phyloP scores from a whole-genome alignment of 768 basidiomycete genomes.

The Auricularia auricula-judae region DNA sequence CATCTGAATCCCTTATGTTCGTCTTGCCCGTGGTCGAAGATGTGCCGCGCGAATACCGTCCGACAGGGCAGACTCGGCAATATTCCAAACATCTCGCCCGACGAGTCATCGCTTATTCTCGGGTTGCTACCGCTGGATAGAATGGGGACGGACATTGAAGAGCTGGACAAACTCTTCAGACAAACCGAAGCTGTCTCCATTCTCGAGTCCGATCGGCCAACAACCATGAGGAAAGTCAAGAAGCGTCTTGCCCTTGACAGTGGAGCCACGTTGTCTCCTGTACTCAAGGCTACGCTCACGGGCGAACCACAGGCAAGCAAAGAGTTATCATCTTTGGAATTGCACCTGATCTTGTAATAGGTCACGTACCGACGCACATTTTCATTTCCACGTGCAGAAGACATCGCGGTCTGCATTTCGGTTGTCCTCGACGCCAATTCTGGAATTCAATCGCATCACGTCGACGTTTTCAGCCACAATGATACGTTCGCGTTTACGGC shows the following conservation, averaged over 20 bases:
- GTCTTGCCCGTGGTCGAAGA: conserved; percentile 29
- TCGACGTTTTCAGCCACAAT: neutral
- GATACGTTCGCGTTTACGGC: neutral
- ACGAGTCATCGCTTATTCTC: conserved; percentile 30
- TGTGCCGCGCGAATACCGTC: conserved; percentile 25
- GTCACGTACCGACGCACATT: conserved; percentile 32
- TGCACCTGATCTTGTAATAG: conserved; percentile 14
- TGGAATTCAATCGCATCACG: neutral
- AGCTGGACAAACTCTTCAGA: conserved; percentile 28
- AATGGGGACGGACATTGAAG: conserved; percentile 34
- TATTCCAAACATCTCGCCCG: conserved; percentile 38
- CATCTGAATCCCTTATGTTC: conserved; percentile 40
- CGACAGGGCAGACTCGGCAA: conserved; percentile 29
- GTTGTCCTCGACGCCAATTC: conserved; percentile 30
- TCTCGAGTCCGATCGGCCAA: conserved; percentile 24
- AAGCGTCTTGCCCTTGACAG: conserved; percentile 31
- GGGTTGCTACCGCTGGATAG: conserved; percentile 24
- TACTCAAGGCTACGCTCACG: conserved; percentile 29
- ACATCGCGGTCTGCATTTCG: conserved; percentile 34
- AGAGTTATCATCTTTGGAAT: neutral
- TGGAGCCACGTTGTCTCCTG: conserved; percentile 11
- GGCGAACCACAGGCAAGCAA: conserved; percentile 22
- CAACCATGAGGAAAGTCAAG: conserved; percentile 28
- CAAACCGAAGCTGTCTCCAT: conserved; percentile 18
- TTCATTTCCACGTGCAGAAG: conserved; percentile 34